Evolutionary conservation across 257 asterid species (phyloP), one percentile per base, ranked within the genome.

Genomic region (Capsicum pubescens): DNA sequence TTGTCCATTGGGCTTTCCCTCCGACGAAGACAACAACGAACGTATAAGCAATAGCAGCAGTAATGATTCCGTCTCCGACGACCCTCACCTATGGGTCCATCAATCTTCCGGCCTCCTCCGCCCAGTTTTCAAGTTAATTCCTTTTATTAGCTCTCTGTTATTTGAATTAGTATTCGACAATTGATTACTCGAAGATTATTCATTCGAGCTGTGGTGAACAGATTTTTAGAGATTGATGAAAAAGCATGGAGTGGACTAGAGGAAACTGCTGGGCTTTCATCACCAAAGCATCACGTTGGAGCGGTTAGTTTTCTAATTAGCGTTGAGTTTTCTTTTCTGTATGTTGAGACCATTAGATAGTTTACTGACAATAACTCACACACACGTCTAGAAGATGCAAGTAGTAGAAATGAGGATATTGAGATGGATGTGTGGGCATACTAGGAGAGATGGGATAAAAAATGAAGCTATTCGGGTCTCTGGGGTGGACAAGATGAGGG

Each of bases 181-280:
- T 74, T 74, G 48, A 26, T 21, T 52, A 17, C 52, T 67, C 9
- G 5, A 32, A 21, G 48, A 19, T 26, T 17, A 60, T 82, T 59
- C 14, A 56, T 35, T 82, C 55, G 54, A 82, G 54, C 68, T 64
- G 39, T 76, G 68, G 72, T 84, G 72, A 50, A 57, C 83, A 95
- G 99, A 91, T 89, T 86, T 87, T 84, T 95, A 64, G 94, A 90
- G 88, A 91, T 95, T 83, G 98, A 93, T 70, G 84, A 86, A 68
- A 89, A 87, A 89, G 92, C 97, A 44, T 93, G 99, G 99, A 86
- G 84, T 55, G 98, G 95, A 84, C 90, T 95, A 80, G 97, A 94
- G 93, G 94, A 92, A 86, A 94, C 98, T 84, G 91, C 94, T 56
- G 92, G 87, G 17, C 87, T 84, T 87, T 87, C 95, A 61, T 88